Percentiles rank a stretch among this genome's conserved stretches.
Evolutionary conservation across 331 rosid genomes (phyloP).

Genomic region (Cydonia oblonga): DNA sequence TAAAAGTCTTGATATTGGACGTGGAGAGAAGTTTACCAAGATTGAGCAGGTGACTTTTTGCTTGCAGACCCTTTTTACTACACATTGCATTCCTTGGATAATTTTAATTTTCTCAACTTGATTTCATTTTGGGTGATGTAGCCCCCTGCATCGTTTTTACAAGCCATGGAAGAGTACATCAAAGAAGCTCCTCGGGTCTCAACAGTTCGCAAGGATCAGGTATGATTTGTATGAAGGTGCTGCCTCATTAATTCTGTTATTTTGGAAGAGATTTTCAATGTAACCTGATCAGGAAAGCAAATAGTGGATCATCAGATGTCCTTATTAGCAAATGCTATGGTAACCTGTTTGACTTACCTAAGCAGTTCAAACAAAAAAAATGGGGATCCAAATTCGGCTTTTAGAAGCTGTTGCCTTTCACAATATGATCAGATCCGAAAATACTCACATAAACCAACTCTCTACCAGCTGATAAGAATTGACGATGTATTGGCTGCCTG

Average conservation of each 20-base stretch:
- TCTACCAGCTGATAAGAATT: neutral
- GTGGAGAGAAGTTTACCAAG: constrained; percentile 80
- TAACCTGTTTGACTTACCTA: neutral
- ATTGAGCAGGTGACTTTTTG: constrained; percentile 74
- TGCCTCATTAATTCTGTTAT: neutral
- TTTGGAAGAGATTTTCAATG: neutral
- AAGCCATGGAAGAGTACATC: constrained; percentile 96
- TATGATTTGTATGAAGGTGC: constrained; percentile 6
- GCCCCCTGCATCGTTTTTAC: constrained; percentile 94
- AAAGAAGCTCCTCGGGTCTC: constrained; percentile 74
- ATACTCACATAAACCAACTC: neutral
- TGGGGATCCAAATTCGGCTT: neutral
- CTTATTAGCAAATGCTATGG: neutral
- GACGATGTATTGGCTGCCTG: neutral
- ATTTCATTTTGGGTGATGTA: constrained; percentile 30
- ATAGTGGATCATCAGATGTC: neutral
- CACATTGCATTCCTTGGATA: constrained; percentile 3
- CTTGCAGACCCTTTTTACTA: constrained; percentile 3
- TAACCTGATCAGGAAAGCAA: neutral
- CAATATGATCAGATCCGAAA: neutral
- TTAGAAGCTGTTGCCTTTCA: neutral
- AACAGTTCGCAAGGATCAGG: constrained; percentile 77
- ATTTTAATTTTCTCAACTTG: neutral
- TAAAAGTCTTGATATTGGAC: constrained; percentile 77
- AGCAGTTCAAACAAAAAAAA: neutral